Evolutionary conservation across 1,284 basidiomycete species (phyloP), one percentile per base, ranked within the genome.

Genomic region (Leccinum insolens): DNA sequence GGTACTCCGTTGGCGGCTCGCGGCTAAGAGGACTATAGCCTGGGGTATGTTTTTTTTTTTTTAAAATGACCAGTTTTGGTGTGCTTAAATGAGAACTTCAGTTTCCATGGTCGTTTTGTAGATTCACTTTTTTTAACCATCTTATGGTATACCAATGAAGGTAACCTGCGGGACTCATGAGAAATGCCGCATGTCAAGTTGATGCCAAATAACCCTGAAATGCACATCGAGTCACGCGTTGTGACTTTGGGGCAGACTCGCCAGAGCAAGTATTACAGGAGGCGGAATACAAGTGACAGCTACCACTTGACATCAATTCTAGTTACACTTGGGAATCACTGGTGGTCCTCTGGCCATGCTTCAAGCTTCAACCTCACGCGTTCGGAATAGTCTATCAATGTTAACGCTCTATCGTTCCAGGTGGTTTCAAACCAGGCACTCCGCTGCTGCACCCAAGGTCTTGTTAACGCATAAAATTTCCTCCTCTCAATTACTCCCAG

Each of bases 1-100:
- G 92, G 7, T 94, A 91, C 71, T 81, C 83, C 61, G 86, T 93
- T n/a, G 74, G 75, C 14, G 64, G 67, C 8, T 71, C 75, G 52
- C 66, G 69, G 34, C 34, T 77, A 17, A 64, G 65, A 58, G 70
- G 68, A 28, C 65, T 79, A 4, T 14, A 28, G 2, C n/a, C 17
- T 60, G 8, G 14, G 44, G 71, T 75, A 46, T 34, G 74, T 20
- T 44, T 49, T 46, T 5, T 14, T 55, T 57, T 11, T 1, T 9
- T 34, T 3, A 0, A 34, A 34, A 34, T 34, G 31, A 34, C 14
- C 17, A 15, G 52, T 25, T 20, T 14, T 61, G 17, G 4, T n/a
- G 9, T 34, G 28, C 6, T 44, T 25, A 17, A 15, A 17, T 73
- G 46, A 72, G 22, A 15, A 20, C 14, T 37, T 52, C 44, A 20